Evolutionary conservation across 176 grass and related monocot species (phyloP), one percentile per base, ranked within the genome.

Genomic region (Tillandsia fasciculata): DNA sequence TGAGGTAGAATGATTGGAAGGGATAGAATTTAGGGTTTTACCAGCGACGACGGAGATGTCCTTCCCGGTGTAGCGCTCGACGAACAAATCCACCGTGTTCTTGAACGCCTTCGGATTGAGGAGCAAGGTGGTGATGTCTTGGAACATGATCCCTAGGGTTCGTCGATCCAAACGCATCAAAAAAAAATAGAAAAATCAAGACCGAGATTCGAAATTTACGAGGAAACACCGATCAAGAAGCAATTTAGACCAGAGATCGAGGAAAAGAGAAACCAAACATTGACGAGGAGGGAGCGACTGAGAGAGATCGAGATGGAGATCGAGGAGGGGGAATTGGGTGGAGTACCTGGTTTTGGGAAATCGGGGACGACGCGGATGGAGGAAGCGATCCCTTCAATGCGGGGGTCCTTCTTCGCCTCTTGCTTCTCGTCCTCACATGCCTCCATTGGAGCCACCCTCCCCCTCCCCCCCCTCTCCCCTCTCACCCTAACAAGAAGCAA

Each of bases 361-460:
- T 99, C 72, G 8, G 94, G 94, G 49, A 99, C 90, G 69, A 99
- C 94, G 67, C 94, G 84, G 74, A 99, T 93, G 77, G 87, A 77
- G 67, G 86, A 78, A 68, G 80, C 88, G 42, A 99, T 99, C 69
- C 69, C 82, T 66, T 87, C 83, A 49, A 93, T 82, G 17, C 94
- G 94, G 28, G 84, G 89, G 82, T 93, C 94, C 53, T 70, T 63
- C 61, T 67, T 73, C 52, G 33, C 12, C 52, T 61, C 51, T 52
- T 69, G 56, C 7, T n/a, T 61, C 56, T 61, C 22, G 12, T 61
- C 56, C 56, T 61, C 56, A 10, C 56, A 23, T 15, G 17, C 12
- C 56, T n/a, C 11, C 58, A 64, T 47, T 65, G 10, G 42, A 48
- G 77, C 52, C 70, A 11, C 66, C 66, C 68, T 63, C 64, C 74